Conservation (phyloP, 768 basidiomycete genomes). For the Lentinula edodes region DNA sequence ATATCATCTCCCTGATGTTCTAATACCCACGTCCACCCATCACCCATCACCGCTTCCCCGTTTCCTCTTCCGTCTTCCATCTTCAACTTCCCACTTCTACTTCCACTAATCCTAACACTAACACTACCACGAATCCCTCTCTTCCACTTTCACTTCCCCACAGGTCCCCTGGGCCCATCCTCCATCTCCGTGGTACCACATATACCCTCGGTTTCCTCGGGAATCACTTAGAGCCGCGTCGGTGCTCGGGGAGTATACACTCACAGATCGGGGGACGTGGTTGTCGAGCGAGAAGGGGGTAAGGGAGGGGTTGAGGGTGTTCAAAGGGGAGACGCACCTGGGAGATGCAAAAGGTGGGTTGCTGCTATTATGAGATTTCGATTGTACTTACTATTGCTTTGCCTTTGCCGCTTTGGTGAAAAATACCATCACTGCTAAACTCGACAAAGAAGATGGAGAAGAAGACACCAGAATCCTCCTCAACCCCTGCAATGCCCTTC, state of each 20-base stretch:
- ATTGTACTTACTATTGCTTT: too few relatives aligned
- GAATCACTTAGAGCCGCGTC: conserved; percentile 45
- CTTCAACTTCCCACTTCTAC: too few relatives aligned
- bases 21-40: too few relatives aligned
- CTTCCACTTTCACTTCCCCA: too few relatives aligned
- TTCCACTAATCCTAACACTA: too few relatives aligned
- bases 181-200: conserved; percentile 56
- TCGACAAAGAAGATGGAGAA: not conserved
- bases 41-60: too few relatives aligned
- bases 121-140: too few relatives aligned
- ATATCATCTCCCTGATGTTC: too few relatives aligned
- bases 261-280: conserved; percentile 48
- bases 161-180: conserved; percentile 50
- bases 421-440: not conserved
- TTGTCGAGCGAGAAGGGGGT: conserved; percentile 32
- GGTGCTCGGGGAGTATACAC: conserved; percentile 43
- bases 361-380: too few relatives aligned
- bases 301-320: conserved; percentile 27
- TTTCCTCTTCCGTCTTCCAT: too few relatives aligned
- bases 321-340: conserved; percentile 1
- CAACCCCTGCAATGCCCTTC: conserved; percentile 45
- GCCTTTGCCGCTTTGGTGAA: not conserved
- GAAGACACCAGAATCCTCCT: conserved; percentile 9
- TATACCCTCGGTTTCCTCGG: conserved; percentile 47
- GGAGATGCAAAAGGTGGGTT: not conserved